Evolutionary conservation across 257 asterid genomes (phyloP).

Genomic region (Cruciata laevipes): DNA sequence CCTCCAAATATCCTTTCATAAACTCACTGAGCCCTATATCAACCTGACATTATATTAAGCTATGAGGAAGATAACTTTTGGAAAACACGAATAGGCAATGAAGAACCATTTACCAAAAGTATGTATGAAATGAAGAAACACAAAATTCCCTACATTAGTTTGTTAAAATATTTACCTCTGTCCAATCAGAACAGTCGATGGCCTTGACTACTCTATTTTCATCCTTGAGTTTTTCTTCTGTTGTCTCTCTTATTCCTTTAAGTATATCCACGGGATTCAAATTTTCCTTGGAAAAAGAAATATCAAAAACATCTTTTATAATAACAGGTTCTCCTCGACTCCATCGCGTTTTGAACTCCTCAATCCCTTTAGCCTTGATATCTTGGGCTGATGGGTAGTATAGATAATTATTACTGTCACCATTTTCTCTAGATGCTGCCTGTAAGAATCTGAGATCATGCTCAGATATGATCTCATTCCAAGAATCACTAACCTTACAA

Average conservation of each 20-base stretch:
- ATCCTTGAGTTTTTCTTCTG: conserved; percentile 71
- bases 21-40: conserved; percentile 73
- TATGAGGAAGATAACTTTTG: conserved; percentile 19
- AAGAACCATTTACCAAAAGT: conserved; percentile 6
- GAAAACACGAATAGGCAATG: background rate
- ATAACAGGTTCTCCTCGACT: conserved; percentile 72
- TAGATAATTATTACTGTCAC: conserved; percentile 43
- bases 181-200: conserved; percentile 50
- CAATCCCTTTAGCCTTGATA: conserved; percentile 62
- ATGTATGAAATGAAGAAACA: background rate
- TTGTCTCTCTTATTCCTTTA: conserved; percentile 71
- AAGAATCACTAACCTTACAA: conserved; percentile 45
- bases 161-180: conserved; percentile 49
- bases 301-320: conserved; percentile 69
- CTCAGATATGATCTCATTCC: conserved; percentile 36
- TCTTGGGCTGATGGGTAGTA: conserved; percentile 64
- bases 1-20: conserved; percentile 78
- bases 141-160: background rate
- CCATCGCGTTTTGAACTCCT: conserved; percentile 77
- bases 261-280: conserved; percentile 89
- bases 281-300: conserved; percentile 46
- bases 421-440: conserved; percentile 55
- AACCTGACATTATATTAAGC: conserved; percentile 45
- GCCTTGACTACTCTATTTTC: conserved; percentile 71
- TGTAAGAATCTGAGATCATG: conserved; percentile 36